Evolutionary conservation across 2,329 filamentous ascomycete species (phyloP), one percentile per base, ranked within the genome.

Genomic region (Knufia petricola): DNA sequence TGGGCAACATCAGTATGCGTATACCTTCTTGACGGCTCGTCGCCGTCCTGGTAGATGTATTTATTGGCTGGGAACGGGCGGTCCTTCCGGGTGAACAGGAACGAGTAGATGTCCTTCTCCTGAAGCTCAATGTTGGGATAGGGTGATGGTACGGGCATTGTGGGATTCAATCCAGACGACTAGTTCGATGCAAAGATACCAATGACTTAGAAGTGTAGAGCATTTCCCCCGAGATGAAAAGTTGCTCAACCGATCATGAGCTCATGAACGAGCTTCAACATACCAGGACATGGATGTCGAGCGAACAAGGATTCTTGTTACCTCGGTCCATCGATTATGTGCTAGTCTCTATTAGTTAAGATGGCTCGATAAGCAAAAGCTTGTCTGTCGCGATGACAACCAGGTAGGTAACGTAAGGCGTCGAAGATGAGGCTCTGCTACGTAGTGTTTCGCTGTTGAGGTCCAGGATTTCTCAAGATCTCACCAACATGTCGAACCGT

Each of bases 31-130:
- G 78, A 72, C 46, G 75, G 72, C 2, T 85, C 85, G 53, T 85
- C 80, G 51, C 79, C 77, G 66, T 94, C 87, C 58, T 81, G 75
- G 64, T 87, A 85, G 59, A 94, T 82, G 87, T 86, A 75, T 71
- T 90, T 87, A 59, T 85, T 74, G 56, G 88, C 82, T 1, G 82
- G 72, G 59, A 78, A 94, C 2, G 69, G 65, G 55, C 69, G 78
- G 55, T 83, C 72, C 56, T 78, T 80, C 50, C 76, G 71, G 58
- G 88, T 82, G 60, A 94, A 88, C 39, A 94, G 69, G 50, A 87
- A 81, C 0, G 74, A 75, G 84, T 85, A 95, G 44, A 94, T 63
- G 63, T 94, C 87, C 45, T 81, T 67, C 55, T 83, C 69, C 0
- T 87, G 87, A 32, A 95, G 81, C 15, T 81, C 71, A 39, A 92